phyloP scores from a whole-genome alignment of 768 basidiomycete genomes.

The Hemileccinum rubropunctum region DNA sequence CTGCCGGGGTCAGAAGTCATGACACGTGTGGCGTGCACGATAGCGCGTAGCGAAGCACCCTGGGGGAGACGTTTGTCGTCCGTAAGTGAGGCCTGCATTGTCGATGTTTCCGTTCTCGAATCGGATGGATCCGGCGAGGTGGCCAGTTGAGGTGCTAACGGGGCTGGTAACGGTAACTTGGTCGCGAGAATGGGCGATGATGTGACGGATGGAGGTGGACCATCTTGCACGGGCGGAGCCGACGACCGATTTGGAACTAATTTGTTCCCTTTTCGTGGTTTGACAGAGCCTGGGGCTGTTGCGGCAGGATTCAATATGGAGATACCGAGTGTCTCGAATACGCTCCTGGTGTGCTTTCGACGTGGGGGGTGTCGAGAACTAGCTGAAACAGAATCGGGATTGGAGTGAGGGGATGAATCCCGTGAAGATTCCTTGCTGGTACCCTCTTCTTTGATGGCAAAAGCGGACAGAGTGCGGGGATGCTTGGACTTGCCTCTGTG shows the following conservation, averaged over 20 bases:
- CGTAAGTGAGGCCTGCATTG: slow-evolving; percentile 22
- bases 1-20: slow-evolving; percentile 79
- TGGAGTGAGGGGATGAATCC: slow-evolving; percentile 20
- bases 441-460: slow-evolving; percentile 23
- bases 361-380: slow-evolving; percentile 15
- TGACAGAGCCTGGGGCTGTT: slow-evolving; percentile 23
- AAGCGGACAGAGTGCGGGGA: slow-evolving; percentile 18
- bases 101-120: slow-evolving; percentile 24
- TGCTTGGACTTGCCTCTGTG: slow-evolving; percentile 45
- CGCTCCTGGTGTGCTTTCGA: slow-evolving; percentile 56
- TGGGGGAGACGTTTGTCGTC: slow-evolving; percentile 42
- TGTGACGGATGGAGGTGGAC: slow-evolving; percentile 5
- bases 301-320: slow-evolving; percentile 57
- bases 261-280: slow-evolving; percentile 19
- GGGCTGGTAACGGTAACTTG: slow-evolving; percentile 14
- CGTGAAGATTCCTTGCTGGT: slow-evolving; percentile 19
- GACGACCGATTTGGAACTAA: slow-evolving; percentile 26
- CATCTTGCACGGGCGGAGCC: slow-evolving; percentile 10
- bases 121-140: slow-evolving; percentile 23
- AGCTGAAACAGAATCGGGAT: slow-evolving; percentile 8
- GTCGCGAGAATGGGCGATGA: slow-evolving; percentile 21
- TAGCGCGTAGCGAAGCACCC: slow-evolving; percentile 69
- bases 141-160: slow-evolving; percentile 29
- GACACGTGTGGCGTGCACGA: slow-evolving; percentile 80
- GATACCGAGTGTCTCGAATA: slow-evolving; percentile 71